phyloP scores from a whole-genome alignment of 2,329 filamentous ascomycete genomes.

The Cercospora brassicicola region DNA sequence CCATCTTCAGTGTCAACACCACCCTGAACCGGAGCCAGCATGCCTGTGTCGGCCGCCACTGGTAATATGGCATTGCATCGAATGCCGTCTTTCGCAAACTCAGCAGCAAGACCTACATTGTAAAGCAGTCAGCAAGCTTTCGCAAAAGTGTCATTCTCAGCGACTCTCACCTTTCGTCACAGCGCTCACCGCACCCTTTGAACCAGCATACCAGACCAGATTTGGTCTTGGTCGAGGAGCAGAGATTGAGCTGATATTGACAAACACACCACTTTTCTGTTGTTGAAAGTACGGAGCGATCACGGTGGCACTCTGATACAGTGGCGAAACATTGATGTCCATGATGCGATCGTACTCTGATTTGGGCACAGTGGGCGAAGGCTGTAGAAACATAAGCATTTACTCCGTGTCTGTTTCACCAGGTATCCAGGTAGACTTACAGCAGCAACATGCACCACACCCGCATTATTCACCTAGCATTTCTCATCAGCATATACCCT shows the following conservation, averaged over 20 bases:
- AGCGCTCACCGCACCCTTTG: conserved; percentile 33
- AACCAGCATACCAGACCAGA: conserved; percentile 36
- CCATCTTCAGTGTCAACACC: conserved; percentile 21
- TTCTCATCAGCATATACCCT: not conserved
- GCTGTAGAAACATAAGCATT: too few species aligned
- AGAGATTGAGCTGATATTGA: conserved; percentile 36
- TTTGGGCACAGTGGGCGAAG: conserved; percentile 34
- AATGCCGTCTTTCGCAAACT: conserved; percentile 30
- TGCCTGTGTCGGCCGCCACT: conserved; percentile 34
- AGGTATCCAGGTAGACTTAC: too few species aligned
- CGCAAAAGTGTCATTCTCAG: not conserved
- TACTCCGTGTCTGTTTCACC: too few species aligned
- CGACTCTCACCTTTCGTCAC: conserved; percentile 21
- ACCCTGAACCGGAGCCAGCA: conserved; percentile 32
- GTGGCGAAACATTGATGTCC: conserved; percentile 37
- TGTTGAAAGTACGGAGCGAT: conserved; percentile 37
- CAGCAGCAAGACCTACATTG: conserved; percentile 30
- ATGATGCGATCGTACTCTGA: conserved; percentile 39
- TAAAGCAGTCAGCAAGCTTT: not conserved
- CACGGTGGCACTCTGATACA: conserved; percentile 36
- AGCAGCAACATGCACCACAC: conserved; percentile 26
- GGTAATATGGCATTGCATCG: conserved; percentile 34
- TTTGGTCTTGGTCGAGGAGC: conserved; percentile 31
- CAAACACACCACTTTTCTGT: conserved; percentile 29
- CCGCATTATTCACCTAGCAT: conserved; percentile 31